A percentile compares a stretch with the other conserved stretches of the same genome.
phyloP scores from a whole-genome alignment of 305 asterid genomes.

The Rubia tinctorum region DNA sequence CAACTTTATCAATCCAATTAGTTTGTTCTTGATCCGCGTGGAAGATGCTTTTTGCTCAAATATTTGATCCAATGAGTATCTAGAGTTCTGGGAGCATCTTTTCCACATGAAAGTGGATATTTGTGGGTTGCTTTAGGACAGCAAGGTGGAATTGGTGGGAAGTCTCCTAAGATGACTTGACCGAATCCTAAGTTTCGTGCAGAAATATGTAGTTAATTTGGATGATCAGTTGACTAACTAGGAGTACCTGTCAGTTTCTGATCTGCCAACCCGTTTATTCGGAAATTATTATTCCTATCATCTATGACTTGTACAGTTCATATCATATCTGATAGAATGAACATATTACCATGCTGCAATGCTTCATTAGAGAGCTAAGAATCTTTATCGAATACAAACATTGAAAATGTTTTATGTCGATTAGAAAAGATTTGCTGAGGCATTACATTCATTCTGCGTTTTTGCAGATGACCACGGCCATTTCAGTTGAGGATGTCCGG shows the following conservation, averaged over 20 bases:
- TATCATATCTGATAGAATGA: no score
- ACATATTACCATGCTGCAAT: neutral
- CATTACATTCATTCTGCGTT: constrained; percentile 10
- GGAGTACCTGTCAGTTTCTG: neutral
- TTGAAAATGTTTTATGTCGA: neutral
- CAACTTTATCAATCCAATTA: neutral
- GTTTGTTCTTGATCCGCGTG: neutral
- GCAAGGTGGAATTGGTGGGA: neutral
- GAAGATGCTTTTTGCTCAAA: constrained; percentile 1
- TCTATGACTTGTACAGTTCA: no score
- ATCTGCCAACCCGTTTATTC: no score
- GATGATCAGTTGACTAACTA: neutral
- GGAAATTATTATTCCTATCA: no score
- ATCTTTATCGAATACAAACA: neutral
- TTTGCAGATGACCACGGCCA: constrained; percentile 61
- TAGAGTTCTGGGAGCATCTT: neutral
- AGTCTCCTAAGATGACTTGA: constrained; percentile 5
- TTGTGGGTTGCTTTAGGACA: neutral
- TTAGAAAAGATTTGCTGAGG: neutral
- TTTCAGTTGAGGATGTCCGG: constrained; percentile 62
- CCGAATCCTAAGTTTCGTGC: constrained; percentile 3
- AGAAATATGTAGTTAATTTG: neutral
- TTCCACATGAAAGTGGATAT: neutral
- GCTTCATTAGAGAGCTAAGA: neutral
- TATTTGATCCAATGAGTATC: neutral